These are phyloP conservation scores for Aspergillus hancockii DNA, from an alignment of 495 filamentous ascomycete genomes.

Conservation along the genomic window DNA sequence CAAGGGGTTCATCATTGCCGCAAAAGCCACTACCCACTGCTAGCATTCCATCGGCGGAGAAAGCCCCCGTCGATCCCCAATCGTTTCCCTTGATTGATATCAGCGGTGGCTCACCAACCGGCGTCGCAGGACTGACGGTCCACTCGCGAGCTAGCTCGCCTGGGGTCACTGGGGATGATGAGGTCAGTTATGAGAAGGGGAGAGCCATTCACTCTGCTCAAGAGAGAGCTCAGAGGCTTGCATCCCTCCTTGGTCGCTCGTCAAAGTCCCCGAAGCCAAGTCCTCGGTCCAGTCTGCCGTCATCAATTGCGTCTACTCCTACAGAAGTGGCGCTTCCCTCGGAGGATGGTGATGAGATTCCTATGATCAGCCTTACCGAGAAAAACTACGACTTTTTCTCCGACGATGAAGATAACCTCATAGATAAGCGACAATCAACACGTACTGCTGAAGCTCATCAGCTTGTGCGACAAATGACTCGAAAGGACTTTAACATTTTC, in stretches of 20 bases:
- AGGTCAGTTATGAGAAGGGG: slow-evolving; percentile 43
- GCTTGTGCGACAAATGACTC: slow-evolving; percentile 43
- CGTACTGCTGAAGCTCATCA: slow-evolving; percentile 36
- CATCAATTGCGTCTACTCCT: slow-evolving; percentile 36
- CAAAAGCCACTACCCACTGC: slow-evolving; percentile 41
- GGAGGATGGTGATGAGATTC: slow-evolving; percentile 41
- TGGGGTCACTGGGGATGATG: slow-evolving; percentile 29
- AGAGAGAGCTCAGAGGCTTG: slow-evolving; percentile 34
- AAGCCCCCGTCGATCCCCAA: slow-evolving; percentile 25
- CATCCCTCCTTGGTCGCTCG: slow-evolving; percentile 36
- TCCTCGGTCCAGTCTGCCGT: slow-evolving; percentile 28
- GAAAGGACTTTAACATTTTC: slow-evolving; percentile 35
- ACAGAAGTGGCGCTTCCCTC: slow-evolving; percentile 29
- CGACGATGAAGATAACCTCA: slow-evolving; percentile 36
- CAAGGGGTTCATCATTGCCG: slow-evolving; percentile 34
- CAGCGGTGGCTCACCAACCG: slow-evolving; percentile 33
- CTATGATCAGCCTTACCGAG: slow-evolving; percentile 41
- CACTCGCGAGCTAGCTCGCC: slow-evolving; percentile 31
- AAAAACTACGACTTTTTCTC: slow-evolving; percentile 37
- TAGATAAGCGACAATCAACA: slow-evolving; percentile 33
- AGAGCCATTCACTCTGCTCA: slow-evolving; percentile 37
- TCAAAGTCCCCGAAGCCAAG: slow-evolving; percentile 36
- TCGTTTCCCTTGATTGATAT: slow-evolving; percentile 30
- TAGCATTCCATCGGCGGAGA: slow-evolving; percentile 44
- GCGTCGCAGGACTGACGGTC: slow-evolving; percentile 35